phyloP scores from a whole-genome alignment of 129 eudicot genomes.

The Ambrosia trifida region DNA sequence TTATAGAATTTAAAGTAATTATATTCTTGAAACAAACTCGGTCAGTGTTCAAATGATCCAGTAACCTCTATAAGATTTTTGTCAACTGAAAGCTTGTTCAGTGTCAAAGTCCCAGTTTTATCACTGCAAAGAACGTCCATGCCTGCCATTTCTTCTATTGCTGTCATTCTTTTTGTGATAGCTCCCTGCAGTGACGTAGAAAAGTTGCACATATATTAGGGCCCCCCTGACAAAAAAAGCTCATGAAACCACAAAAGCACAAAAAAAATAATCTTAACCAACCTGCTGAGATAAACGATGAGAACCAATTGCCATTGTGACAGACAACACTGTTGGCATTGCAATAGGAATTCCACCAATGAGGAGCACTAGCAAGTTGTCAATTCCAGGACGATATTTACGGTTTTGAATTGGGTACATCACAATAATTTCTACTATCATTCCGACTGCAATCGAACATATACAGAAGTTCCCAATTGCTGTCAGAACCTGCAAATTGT shows the following conservation, averaged over 20 bases:
- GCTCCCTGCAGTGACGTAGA: conserved; percentile 63
- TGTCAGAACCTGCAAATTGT: conserved; percentile 59
- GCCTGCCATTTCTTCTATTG: conserved; percentile 91
- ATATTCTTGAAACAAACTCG: not conserved
- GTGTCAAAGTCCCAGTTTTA: conserved; percentile 80
- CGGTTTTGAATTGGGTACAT: conserved; percentile 79
- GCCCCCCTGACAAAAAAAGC: conserved; percentile 1
- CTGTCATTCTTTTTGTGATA: conserved; percentile 86
- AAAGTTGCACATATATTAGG: not conserved
- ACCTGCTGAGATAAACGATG: conserved; percentile 87
- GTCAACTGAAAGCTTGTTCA: conserved; percentile 74
- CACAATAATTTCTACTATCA: conserved; percentile 67
- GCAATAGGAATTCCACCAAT: conserved; percentile 88
- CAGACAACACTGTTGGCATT: conserved; percentile 76
- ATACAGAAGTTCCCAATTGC: conserved; percentile 82
- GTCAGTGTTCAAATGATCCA: conserved; percentile 7
- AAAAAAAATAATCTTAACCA: conserved; percentile 3
- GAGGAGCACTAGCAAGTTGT: conserved; percentile 72
- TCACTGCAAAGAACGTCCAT: conserved; percentile 95
- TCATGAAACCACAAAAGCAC: conserved; percentile 17
- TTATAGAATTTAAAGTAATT: not conserved
- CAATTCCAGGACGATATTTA: conserved; percentile 72
- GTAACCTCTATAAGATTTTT: conserved; percentile 71
- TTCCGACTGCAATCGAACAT: conserved; percentile 75
- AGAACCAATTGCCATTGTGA: conserved; percentile 87